Evolutionary conservation across 495 filamentous ascomycete genomes (phyloP).

Genomic region (Neurospora sp.): DNA sequence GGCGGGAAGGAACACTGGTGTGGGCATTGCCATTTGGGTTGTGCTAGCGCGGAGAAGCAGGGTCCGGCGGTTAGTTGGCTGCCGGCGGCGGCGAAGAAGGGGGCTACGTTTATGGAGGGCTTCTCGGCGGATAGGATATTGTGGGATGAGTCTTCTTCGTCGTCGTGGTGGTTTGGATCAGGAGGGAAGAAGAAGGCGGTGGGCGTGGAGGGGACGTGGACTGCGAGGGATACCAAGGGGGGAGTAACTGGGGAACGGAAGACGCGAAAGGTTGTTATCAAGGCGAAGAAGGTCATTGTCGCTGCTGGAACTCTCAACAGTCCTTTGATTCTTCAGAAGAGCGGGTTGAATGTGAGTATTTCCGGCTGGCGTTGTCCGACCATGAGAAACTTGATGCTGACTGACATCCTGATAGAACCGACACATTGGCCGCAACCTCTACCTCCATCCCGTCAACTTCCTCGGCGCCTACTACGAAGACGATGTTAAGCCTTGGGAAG

Average conservation of each 20-base stretch:
- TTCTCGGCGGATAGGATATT: slow-evolving; percentile 56
- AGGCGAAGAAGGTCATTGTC: slow-evolving; percentile 74
- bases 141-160: slow-evolving; percentile 45
- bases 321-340: slow-evolving; percentile 65
- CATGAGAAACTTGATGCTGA: background rate
- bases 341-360: slow-evolving; percentile 45
- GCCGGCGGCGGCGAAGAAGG: slow-evolving; percentile 63
- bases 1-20: slow-evolving; percentile 62
- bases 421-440: slow-evolving; percentile 76
- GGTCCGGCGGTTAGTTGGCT: slow-evolving; percentile 70
- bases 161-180: slow-evolving; percentile 5
- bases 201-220: slow-evolving; percentile 67
- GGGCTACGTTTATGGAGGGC: slow-evolving; percentile 73
- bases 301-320: slow-evolving; percentile 64
- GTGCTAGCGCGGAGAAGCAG: slow-evolving; percentile 61
- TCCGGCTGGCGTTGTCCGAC: no score
- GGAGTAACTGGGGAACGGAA: slow-evolving; percentile 41
- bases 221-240: slow-evolving; percentile 53
- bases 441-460: slow-evolving; percentile 65
- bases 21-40: slow-evolving; percentile 73
- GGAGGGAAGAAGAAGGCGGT: slow-evolving; percentile 41
- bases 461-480: slow-evolving; percentile 54
- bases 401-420: slow-evolving; percentile 44
- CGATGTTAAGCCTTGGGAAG: slow-evolving; percentile 69
- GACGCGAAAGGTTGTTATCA: slow-evolving; percentile 54